Evolutionary conservation across 148 eudicot species (phyloP).

Genomic region (Persicaria maculosa): DNA sequence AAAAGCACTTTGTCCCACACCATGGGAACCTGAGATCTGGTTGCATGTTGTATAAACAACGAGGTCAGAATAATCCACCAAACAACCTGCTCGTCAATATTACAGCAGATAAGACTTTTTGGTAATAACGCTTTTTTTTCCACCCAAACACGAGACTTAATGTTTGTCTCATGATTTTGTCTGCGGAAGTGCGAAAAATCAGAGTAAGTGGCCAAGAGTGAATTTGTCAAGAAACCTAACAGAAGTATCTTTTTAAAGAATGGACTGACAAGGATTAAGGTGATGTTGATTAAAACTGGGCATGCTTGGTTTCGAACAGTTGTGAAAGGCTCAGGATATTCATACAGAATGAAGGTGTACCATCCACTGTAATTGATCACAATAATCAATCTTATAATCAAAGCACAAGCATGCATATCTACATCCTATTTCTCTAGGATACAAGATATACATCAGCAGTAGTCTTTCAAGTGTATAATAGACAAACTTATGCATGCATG

Average conservation of each 20-base stretch:
- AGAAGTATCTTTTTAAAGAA: not conserved
- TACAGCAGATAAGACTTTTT: not conserved
- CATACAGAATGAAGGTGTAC: not conserved
- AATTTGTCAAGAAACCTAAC: slow-evolving; percentile 15
- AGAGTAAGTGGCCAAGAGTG: not conserved
- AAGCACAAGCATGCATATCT: not conserved
- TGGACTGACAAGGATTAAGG: slow-evolving; percentile 11
- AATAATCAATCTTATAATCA: not conserved
- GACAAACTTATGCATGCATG: not conserved
- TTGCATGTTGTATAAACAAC: not conserved
- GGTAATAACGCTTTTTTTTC: slow-evolving; percentile 6
- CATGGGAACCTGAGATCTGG: slow-evolving; percentile 9
- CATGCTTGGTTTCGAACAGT: slow-evolving; percentile 43
- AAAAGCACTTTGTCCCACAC: slow-evolving; percentile 9
- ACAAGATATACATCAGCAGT: not conserved
- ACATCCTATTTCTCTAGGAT: not conserved
- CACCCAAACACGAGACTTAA: slow-evolving; percentile 1
- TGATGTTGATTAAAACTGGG: slow-evolving; percentile 18
- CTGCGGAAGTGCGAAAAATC: not conserved
- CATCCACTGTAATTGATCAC: not conserved
- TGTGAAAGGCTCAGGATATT: slow-evolving; percentile 12
- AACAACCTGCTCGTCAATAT: slow-evolving; percentile 1
- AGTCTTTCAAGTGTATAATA: not conserved
- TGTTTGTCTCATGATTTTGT: slow-evolving; percentile 3
- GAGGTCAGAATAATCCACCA: slow-evolving; percentile 10